Evolutionary conservation across 306 rosid species (phyloP).

Genomic region (Cucumis hystrix): DNA sequence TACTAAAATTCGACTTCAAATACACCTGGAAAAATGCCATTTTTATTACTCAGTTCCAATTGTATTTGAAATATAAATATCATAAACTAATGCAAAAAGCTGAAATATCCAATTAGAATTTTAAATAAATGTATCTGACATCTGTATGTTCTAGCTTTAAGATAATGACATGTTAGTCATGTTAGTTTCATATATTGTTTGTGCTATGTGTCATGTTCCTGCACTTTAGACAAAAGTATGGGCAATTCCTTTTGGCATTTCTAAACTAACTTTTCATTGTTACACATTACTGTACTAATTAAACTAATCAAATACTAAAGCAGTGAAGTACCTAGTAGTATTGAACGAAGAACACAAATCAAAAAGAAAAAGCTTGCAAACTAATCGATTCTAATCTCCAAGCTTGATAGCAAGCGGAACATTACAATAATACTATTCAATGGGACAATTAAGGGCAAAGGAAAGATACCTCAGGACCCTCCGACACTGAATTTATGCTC

Average conservation of each 20-base stretch:
- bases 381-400: background rate
- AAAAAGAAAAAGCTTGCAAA: background rate
- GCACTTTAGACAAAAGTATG: background rate
- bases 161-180: background rate
- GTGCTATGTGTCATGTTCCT: background rate
- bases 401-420: background rate
- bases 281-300: background rate
- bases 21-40: background rate
- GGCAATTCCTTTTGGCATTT: background rate
- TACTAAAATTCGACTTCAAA: background rate
- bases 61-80: background rate
- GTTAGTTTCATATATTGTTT: background rate
- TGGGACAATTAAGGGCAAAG: background rate
- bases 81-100: background rate
- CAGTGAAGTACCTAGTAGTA: background rate
- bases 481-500: constrained; percentile 63
- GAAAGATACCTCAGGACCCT: constrained; percentile 47
- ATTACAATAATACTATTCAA: too few relatives aligned
- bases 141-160: background rate
- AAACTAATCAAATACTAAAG: background rate
- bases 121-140: background rate
- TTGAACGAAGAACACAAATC: background rate
- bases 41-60: background rate
- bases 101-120: background rate
- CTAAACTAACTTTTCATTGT: background rate